phyloP scores from a whole-genome alignment of 2,329 filamentous ascomycete species.

The Exophiala phaeomuriformis region DNA sequence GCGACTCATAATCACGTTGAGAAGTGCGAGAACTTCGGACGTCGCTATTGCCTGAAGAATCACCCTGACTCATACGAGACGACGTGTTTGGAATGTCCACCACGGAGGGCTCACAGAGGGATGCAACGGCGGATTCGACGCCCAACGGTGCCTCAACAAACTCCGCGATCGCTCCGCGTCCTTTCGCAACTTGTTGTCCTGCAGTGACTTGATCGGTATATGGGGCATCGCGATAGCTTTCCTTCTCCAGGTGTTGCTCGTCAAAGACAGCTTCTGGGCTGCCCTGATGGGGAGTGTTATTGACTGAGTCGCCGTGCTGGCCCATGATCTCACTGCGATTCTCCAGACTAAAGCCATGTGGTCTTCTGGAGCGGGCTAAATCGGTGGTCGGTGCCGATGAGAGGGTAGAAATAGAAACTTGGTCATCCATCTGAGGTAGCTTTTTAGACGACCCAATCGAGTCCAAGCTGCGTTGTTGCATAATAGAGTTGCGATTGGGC shows the following conservation, averaged over 20 bases:
- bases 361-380: conserved; percentile 44
- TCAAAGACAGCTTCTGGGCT: conserved; percentile 42
- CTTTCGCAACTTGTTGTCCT: conserved; percentile 63
- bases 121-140: conserved; percentile 86
- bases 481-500: conserved; percentile 51
- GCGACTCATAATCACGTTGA: conserved; percentile 25
- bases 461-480: conserved; percentile 46
- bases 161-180: conserved; percentile 64
- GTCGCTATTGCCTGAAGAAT: conserved; percentile 28
- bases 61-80: conserved; percentile 16
- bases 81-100: conserved; percentile 46
- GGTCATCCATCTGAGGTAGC: conserved; percentile 30
- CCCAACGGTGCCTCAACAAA: conserved; percentile 65
- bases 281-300: conserved; percentile 19
- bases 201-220: conserved; percentile 54
- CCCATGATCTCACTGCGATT: conserved; percentile 45
- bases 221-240: conserved; percentile 45
- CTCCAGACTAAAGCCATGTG: conserved; percentile 47
- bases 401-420: conserved; percentile 50
- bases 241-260: conserved; percentile 53
- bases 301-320: conserved; percentile 30
- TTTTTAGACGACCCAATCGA: conserved; percentile 55
- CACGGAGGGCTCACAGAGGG: conserved; percentile 75
- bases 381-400: conserved; percentile 54
- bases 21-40: conserved; percentile 22